A percentile compares a stretch with the other conserved stretches of the same genome.
Evolutionary conservation across 164 flowering plant species (phyloP).

Genomic region (Nelumbo lutea): DNA sequence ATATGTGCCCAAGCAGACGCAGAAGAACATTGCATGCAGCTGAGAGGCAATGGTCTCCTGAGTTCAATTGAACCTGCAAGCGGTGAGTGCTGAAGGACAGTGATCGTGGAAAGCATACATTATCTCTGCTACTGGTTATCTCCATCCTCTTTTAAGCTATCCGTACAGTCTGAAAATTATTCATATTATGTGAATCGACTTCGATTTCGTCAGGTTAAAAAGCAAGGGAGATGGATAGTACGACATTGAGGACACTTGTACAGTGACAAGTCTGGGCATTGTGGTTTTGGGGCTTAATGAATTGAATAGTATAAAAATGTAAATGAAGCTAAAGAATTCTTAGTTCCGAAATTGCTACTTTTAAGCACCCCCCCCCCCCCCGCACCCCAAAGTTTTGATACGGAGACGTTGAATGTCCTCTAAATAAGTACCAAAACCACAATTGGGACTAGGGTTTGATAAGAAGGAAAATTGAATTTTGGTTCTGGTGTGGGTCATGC

Average conservation of each 20-base stretch:
- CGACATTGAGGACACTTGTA: neutral
- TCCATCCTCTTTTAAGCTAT: neutral
- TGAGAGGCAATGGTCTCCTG: constrained; percentile 83
- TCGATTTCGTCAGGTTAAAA: constrained; percentile 10
- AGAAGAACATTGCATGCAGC: constrained; percentile 88
- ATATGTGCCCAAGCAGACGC: constrained; percentile 91
- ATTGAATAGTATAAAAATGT: too few relatives aligned
- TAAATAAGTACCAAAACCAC: too few relatives aligned
- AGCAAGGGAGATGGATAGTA: constrained; percentile 1
- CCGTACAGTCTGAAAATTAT: constrained; percentile 17
- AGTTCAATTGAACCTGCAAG: constrained; percentile 94
- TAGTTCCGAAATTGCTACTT: too few relatives aligned
- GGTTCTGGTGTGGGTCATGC: too few relatives aligned
- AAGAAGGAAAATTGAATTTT: too few relatives aligned
- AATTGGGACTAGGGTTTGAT: too few relatives aligned
- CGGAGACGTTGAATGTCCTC: too few relatives aligned
- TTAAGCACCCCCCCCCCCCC: too few relatives aligned
- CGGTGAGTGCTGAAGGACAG: constrained; percentile 54
- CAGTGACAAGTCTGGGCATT: neutral
- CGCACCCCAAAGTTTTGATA: too few relatives aligned
- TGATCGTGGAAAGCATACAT: neutral
- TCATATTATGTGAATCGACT: constrained; percentile 8
- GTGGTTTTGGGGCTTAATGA: too few relatives aligned
- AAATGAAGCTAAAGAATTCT: too few relatives aligned
- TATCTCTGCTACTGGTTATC: constrained; percentile 4